Evolutionary conservation across 306 rosid species (phyloP).

Genomic region (Inga laurina): DNA sequence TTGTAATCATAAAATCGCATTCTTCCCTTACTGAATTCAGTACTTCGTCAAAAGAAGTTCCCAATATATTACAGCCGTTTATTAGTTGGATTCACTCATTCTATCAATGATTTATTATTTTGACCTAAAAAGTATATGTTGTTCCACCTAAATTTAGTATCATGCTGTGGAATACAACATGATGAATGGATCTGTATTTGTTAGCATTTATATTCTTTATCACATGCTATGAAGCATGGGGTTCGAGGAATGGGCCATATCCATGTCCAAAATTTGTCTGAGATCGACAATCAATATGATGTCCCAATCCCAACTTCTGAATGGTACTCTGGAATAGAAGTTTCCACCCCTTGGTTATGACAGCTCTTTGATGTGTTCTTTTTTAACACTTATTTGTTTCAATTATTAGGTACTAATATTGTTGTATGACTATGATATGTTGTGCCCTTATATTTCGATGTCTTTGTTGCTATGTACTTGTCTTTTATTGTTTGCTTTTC

Average conservation of each 20-base stretch:
- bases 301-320: not conserved
- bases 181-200: not conserved
- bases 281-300: not conserved
- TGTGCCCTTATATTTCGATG: not conserved
- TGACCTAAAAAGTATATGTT: not conserved
- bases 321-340: not conserved
- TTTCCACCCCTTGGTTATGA: not conserved
- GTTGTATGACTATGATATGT: not conserved
- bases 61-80: not conserved
- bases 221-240: not conserved
- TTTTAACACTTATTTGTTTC: not conserved
- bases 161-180: not conserved
- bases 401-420: not conserved
- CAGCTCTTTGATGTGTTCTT: not conserved
- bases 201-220: not conserved
- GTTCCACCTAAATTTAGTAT: no score
- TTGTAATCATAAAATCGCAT: not conserved
- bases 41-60: not conserved
- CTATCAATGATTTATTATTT: not conserved
- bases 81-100: not conserved
- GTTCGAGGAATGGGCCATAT: slow-evolving; percentile 1
- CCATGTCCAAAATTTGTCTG: not conserved
- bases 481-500: not conserved
- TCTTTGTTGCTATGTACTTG: not conserved
- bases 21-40: not conserved